Evolutionary conservation across 2,329 filamentous ascomycete species (phyloP), one percentile per base, ranked within the genome.

Genomic region (Fusarium sp.): DNA sequence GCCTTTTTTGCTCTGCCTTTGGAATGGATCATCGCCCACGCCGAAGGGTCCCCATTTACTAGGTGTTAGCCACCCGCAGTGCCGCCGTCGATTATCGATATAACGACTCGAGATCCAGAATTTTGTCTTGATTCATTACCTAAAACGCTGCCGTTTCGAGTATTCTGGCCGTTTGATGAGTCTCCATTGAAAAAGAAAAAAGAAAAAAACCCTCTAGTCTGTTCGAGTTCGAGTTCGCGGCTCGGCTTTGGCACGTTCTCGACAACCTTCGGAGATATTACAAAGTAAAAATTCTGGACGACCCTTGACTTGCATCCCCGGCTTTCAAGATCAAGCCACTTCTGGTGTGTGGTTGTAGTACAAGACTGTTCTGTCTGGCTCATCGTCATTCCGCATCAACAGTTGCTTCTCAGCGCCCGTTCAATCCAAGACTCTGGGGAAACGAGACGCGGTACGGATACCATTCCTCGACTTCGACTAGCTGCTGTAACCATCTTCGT

Each of bases 11-110:
- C 55, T 47, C 55, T 47, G 47, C 15, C 41, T 49, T 40, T 68
- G 68, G 70, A 71, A 71, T 73, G 65, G 60, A 47, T 30, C 17
- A 62, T 72, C 68, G 70, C 68, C 57, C 54, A 64, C 59, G 26
- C 59, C 65, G 52, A 68, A 51, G 41, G 44, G 30, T 54, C 54
- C 67, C 58, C 37, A 50, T n/a, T 17, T 37, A 37, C 15, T 55
- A 41, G 58, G 28, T 54, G 58, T 35, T 68, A 61, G 58, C 65
- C 66, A 62, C 56, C 68, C 55, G 51, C 67, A 57, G 49, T 68
- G 55, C 62, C 51, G 59, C 62, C 63, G 51, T 39, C 48, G 52
- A 41, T 47, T 59, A 48, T 39, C 44, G 48, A 41, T 43, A 46
- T 48, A 26, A 59, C 44, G 43, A 58, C 50, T 46, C 40, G 19